Base-by-base conservation (phyloP, 192 early-diverging fungal species). In the Irineochytrium annulatum region DNA sequence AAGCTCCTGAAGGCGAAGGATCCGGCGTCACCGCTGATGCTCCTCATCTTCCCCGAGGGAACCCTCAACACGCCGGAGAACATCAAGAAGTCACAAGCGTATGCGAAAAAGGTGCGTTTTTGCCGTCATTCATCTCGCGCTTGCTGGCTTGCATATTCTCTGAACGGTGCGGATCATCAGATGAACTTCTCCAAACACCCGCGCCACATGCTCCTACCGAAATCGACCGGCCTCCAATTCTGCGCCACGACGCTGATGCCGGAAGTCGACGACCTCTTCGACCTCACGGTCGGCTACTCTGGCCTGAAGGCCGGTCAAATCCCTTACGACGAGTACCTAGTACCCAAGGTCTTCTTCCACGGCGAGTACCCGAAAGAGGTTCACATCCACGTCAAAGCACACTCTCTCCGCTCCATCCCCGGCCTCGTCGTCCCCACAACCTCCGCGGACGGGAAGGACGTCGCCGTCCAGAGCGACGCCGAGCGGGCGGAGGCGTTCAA, bases 21-120 rank as follows among this genome's bases (percentile, higher is more conserved):
- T 53, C 58, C 43, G 3, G 41, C 57, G 3, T 72, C 84, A 26
- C 93, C 93, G 17, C 74, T 92, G 37, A 93, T 91, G 94, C 81
- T 98, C 26, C 77, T 95, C 19, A 81, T 98, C 20, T 98, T 94
- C 75, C 96, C 96, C 0, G 96, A 98, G 73, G 96, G 95, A 52
- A 98, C 95, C 16, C 85, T 94, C 14, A 80, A 92, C 31, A 91
- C 91, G 33, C 68, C 84, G 22, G 80, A 83, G 52, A 91, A 89
- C 43, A 81, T 83, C 3, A 77, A 71, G 51, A 84, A 82, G 17
- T 89, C 86, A 4, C 65, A 78, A 56, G 70, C 74, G 3, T 97
- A 79, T 66, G 90, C 90, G 0, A 79, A 89, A 52, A 76, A 80
- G 59, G 54, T 67, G 20, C n/a, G n/a, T n/a, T n/a, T n/a, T n/a